phyloP scores from a whole-genome alignment of 2,329 filamentous ascomycete genomes.

The Diaporthe nobilis region DNA sequence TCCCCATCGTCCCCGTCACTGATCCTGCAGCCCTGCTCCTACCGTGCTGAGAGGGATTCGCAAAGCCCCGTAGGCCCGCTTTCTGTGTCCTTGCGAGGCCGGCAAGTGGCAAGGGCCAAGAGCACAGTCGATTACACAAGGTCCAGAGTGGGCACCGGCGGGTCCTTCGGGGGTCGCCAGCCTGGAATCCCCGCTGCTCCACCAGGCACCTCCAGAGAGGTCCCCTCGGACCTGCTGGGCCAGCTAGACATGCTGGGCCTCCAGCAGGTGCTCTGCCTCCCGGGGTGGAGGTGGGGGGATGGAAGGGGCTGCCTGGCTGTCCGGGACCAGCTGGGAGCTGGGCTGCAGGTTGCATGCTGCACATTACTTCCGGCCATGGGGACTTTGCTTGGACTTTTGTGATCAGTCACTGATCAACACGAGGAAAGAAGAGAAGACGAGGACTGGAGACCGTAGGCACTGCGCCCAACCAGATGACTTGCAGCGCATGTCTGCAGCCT shows the following conservation, averaged over 20 bases:
- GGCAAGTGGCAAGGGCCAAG: constrained; percentile 7
- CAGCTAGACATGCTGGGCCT: constrained; percentile 2
- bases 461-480: constrained; percentile 18
- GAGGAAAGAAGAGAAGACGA: constrained; percentile 1
- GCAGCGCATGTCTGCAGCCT: constrained; percentile 9
- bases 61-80: constrained; percentile 9
- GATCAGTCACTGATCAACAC: constrained; percentile 23
- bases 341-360: constrained; percentile 28
- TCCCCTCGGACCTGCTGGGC: constrained; percentile 14
- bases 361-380: constrained; percentile 16
- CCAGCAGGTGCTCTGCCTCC: constrained; percentile 13
- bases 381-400: constrained; percentile 14
- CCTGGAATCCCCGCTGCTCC: constrained; percentile 32
- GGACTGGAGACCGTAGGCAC: background rate
- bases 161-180: constrained; percentile 25
- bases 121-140: background rate
- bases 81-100: constrained; percentile 1
- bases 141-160: constrained; percentile 25
- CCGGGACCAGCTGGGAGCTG: constrained; percentile 14
- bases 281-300: constrained; percentile 15
- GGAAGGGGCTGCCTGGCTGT: background rate
- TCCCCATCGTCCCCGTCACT: background rate
- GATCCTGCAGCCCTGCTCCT: constrained; percentile 30
- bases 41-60: constrained; percentile 4
- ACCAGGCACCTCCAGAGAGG: constrained; percentile 16